Percentiles rank a stretch among this genome's conserved stretches.
Evolutionary conservation across 2,329 filamentous ascomycete genomes (phyloP).

Genomic region (Tolypocladium album): DNA sequence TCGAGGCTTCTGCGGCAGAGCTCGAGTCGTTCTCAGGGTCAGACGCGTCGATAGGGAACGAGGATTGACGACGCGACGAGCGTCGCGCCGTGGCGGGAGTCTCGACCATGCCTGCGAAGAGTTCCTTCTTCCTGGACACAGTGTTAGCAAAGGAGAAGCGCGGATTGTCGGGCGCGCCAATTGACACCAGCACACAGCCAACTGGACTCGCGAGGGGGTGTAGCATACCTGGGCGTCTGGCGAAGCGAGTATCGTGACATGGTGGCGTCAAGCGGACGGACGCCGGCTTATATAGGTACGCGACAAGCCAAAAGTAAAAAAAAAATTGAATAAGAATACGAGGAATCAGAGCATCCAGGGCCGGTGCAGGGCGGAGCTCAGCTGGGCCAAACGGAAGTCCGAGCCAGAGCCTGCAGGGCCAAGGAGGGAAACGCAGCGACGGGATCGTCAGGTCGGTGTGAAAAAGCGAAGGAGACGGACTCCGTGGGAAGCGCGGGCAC

Average conservation of each 20-base stretch:
- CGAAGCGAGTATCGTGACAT: conserved; percentile 19
- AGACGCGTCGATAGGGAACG: conserved; percentile 30
- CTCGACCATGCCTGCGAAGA: conserved; percentile 51
- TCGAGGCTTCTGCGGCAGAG: conserved; percentile 31
- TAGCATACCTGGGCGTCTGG: conserved; percentile 17
- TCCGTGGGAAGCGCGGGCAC: neutral
- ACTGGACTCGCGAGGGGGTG: neutral
- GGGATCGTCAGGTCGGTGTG: neutral
- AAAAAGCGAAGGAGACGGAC: neutral
- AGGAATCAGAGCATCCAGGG: neutral
- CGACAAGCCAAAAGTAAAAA: neutral
- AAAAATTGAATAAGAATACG: neutral
- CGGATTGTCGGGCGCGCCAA: neutral
- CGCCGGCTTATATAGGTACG: neutral
- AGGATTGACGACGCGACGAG: conserved; percentile 38
- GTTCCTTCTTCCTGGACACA: conserved; percentile 45
- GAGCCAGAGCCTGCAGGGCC: neutral
- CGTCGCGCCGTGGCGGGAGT: conserved; percentile 33
- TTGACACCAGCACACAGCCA: neutral
- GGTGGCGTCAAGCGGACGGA: neutral
- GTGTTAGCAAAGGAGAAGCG: neutral
- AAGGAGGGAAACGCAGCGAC: neutral
- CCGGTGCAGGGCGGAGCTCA: neutral
- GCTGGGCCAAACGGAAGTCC: neutral
- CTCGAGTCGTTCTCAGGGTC: conserved; percentile 40